A percentile compares a stretch with the other conserved stretches of the same genome.
These are phyloP conservation scores for Echinochloa phyllopogon DNA, from an alignment of 176 grass and related monocot species.

Conservation along the genomic window DNA sequence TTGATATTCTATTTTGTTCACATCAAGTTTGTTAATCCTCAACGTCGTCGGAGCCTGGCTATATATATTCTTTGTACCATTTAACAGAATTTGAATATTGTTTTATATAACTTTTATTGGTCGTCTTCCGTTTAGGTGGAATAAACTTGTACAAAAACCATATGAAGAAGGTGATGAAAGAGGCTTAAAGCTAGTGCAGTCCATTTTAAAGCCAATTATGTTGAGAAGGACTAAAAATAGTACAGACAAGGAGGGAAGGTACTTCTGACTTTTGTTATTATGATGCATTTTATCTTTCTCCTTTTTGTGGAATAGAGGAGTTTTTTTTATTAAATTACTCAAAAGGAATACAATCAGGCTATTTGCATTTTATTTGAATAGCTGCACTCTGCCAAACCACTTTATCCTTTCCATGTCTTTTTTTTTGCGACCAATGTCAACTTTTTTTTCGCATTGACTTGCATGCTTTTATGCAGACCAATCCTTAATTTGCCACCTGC, in stretches of 20 bases:
- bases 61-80: neutral
- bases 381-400: neutral
- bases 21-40: conserved; percentile 15
- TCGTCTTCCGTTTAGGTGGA: conserved; percentile 65
- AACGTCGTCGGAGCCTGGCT: conserved; percentile 4
- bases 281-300: conserved; percentile 30
- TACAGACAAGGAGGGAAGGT: conserved; percentile 93
- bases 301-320: neutral
- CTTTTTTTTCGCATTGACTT: conserved; percentile 4
- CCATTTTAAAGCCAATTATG: conserved; percentile 95
- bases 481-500: conserved; percentile 88
- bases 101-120: conserved; percentile 17
- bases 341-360: neutral
- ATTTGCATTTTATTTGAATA: neutral
- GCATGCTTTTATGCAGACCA: conserved; percentile 65
- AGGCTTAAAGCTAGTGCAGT: conserved; percentile 86
- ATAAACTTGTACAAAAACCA: conserved; percentile 96
- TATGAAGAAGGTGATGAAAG: conserved; percentile 96
- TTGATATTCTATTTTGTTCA: conserved; percentile 12
- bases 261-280: conserved; percentile 28
- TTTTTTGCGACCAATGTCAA: no score
- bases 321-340: neutral
- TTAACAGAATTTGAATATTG: neutral
- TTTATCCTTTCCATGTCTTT: neutral
- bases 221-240: conserved; percentile 92